Evolutionary conservation across 2,329 filamentous ascomycete species (phyloP), one percentile per base, ranked within the genome.

Genomic region (Myriosclerotinia scirpicola): DNA sequence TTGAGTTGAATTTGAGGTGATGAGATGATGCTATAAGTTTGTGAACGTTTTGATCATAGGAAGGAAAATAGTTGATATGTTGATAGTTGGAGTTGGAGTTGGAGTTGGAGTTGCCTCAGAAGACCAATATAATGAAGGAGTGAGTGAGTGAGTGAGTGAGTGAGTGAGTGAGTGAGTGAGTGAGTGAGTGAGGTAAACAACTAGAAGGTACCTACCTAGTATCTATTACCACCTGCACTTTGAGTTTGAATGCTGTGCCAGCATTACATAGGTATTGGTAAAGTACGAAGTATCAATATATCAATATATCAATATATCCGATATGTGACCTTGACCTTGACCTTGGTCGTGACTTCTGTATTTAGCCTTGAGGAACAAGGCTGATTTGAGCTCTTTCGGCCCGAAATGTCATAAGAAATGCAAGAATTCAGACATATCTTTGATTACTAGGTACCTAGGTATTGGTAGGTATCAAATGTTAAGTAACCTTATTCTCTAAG

Each of bases 281-380:
- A 26, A 26, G n/a, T n/a, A n/a, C n/a, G n/a, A n/a, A n/a, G 48
- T 48, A 48, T 46, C 44, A 46, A 46, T n/a, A n/a, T n/a, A n/a
- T 26, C 26, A 26, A 26, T 26, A 26, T 26, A 7, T n/a, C n/a
- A 48, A n/a, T 20, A 46, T 46, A 36, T 58, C 5, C 42, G 55
- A 58, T 58, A 59, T 59, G 42, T 36, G 56, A 36, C 26, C 42
- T 59, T 34, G 30, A n/a, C n/a, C n/a, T n/a, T n/a, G n/a, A n/a
- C 26, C 26, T 26, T 26, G 5, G 46, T 38, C 34, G 58, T 50
- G 58, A 60, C 58, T 60, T 60, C 58, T 60, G 44, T 46, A 52
- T 54, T 53, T 67, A 67, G 68, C 64, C 67, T 68, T 56, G 52
- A 40, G 15, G 22, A 46, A 52, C 60, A 48, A 68, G 68, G 68